Conservation (phyloP, 2,329 filamentous ascomycete genomes). For the Nannizzia gypsea region DNA sequence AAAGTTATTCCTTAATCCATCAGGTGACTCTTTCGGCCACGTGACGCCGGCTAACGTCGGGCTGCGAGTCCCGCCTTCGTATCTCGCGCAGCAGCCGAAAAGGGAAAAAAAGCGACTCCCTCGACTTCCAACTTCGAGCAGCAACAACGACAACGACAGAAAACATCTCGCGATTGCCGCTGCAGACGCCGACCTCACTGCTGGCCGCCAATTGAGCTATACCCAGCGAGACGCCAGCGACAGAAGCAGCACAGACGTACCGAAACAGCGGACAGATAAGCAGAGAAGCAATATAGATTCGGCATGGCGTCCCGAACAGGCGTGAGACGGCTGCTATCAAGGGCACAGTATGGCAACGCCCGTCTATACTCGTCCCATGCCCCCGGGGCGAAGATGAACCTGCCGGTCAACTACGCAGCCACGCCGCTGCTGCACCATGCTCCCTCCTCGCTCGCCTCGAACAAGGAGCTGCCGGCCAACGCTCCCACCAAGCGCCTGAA, state of each 20-base stretch:
- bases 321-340: not conserved
- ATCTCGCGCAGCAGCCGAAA: not conserved
- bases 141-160: not conserved
- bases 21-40: not conserved
- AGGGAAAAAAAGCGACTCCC: not conserved
- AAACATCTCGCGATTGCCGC: not conserved
- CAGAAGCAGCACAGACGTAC: not conserved
- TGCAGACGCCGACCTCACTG: not conserved
- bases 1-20: not conserved
- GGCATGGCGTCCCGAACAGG: not conserved
- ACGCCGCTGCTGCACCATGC: conserved; percentile 73
- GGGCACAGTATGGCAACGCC: not conserved
- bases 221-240: not conserved
- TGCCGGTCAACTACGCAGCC: conserved; percentile 74
- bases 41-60: not conserved
- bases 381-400: conserved; percentile 53
- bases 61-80: not conserved
- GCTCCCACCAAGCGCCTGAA: conserved; percentile 75
- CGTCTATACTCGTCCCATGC: conserved; percentile 38
- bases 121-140: not conserved
- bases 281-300: not conserved
- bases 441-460: conserved; percentile 57
- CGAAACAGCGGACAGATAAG: not conserved
- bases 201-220: not conserved
- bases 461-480: conserved; percentile 61